Percentiles rank a stretch among this genome's conserved stretches.
Conservation (phyloP, 2,329 filamentous ascomycete species). For the Penicillium digitatum region DNA sequence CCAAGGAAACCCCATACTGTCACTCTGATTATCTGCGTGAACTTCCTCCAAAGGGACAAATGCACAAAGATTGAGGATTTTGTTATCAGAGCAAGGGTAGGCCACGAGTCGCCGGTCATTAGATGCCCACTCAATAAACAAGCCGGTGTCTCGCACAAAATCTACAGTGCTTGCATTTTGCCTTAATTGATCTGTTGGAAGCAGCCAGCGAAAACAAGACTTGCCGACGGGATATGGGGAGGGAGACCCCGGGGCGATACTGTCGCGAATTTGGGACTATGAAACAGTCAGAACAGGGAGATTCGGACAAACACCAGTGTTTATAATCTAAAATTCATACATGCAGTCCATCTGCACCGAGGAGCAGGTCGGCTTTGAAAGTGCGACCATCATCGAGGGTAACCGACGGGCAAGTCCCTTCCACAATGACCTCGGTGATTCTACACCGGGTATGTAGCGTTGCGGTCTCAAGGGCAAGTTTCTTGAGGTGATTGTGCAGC, state of each 20-base stretch:
- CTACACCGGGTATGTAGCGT: conserved; percentile 23
- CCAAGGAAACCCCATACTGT: conserved; percentile 4
- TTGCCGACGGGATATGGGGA: conserved; percentile 21
- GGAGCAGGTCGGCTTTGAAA: conserved; percentile 21
- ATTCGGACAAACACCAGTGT: background rate
- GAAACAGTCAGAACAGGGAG: background rate
- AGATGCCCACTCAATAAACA: conserved; percentile 43
- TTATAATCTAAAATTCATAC: conserved; percentile 7
- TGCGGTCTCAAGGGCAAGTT: conserved; percentile 27
- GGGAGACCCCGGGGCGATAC: conserved; percentile 17
- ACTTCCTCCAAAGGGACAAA: conserved; percentile 46
- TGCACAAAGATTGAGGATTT: conserved; percentile 46
- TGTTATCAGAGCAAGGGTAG: conserved; percentile 46
- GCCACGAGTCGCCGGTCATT: conserved; percentile 44
- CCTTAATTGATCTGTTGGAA: conserved; percentile 15
- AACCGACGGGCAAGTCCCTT: conserved; percentile 13
- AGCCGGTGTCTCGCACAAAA: conserved; percentile 24
- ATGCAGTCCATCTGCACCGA: conserved; percentile 28
- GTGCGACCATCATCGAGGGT: conserved; percentile 19
- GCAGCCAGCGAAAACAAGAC: conserved; percentile 28
- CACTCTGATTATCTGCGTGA: conserved; percentile 20
- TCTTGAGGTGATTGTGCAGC: conserved; percentile 38
- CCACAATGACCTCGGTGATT: conserved; percentile 17
- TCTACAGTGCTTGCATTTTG: conserved; percentile 8
- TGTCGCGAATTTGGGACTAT: conserved; percentile 23